Conservation (phyloP, 2,329 filamentous ascomycete genomes). For the Oidium heveae region DNA sequence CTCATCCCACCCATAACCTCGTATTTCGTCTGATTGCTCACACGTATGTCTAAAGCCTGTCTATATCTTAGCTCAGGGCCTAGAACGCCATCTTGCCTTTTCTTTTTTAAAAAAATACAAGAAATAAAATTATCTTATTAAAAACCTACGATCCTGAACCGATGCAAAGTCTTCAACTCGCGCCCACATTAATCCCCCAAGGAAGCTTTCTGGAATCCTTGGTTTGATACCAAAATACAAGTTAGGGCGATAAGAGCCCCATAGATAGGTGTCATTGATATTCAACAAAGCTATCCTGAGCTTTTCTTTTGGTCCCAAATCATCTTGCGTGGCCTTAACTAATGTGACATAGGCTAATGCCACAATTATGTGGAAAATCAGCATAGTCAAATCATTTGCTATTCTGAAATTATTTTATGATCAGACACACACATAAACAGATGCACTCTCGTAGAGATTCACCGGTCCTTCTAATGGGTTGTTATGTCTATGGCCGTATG, state of each 20-base stretch:
- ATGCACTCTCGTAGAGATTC: too few species aligned
- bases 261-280: constrained; percentile 69
- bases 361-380: too few species aligned
- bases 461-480: too few species aligned
- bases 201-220: constrained; percentile 54
- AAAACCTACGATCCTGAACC: constrained; percentile 47
- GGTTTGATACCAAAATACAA: constrained; percentile 82
- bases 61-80: background rate
- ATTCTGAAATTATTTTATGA: too few species aligned
- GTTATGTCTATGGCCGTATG: too few species aligned
- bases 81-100: too few species aligned
- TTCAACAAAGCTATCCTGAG: background rate
- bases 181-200: constrained; percentile 70
- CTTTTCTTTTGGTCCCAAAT: background rate
- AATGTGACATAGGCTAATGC: too few species aligned
- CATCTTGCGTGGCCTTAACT: background rate
- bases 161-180: constrained; percentile 55
- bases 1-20: constrained; percentile 92
- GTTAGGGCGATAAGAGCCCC: constrained; percentile 88
- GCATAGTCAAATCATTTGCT: too few species aligned
- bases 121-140: background rate
- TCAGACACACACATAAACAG: too few species aligned
- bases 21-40: constrained; percentile 84
- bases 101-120: constrained; percentile 3
- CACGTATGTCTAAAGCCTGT: constrained; percentile 78